phyloP scores from a whole-genome alignment of 2,329 filamentous ascomycete genomes.

The Polychaeton citri region DNA sequence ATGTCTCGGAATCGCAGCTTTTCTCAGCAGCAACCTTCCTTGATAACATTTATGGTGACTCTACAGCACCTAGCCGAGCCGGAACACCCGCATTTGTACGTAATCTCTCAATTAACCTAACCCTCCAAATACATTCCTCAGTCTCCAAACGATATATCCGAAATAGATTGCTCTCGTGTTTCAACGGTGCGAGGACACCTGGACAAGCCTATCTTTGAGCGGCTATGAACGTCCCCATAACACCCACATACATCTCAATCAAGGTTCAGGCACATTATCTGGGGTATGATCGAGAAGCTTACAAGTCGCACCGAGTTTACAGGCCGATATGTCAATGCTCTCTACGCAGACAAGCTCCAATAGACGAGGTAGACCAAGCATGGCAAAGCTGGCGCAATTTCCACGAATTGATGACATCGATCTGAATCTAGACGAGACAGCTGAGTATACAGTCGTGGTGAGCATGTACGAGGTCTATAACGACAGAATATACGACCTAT shows the following conservation, averaged over 20 bases:
- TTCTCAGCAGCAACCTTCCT: constrained; percentile 63
- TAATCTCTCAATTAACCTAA: constrained; percentile 10
- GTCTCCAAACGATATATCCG: constrained; percentile 2
- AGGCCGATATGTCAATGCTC: constrained; percentile 25
- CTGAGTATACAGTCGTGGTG: constrained; percentile 76
- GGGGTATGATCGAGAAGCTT: background rate
- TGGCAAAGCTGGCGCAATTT: constrained; percentile 56
- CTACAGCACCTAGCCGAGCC: constrained; percentile 25
- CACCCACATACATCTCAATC: constrained; percentile 9
- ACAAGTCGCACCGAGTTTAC: constrained; percentile 17
- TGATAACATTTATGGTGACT: constrained; percentile 63
- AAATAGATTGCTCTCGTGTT: too few species aligned
- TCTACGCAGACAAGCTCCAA: constrained; percentile 31
- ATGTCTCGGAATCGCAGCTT: constrained; percentile 69
- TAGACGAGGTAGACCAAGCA: constrained; percentile 46
- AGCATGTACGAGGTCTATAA: constrained; percentile 99
- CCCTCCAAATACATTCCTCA: constrained; percentile 17
- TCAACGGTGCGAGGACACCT: too few species aligned
- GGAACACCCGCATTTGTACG: constrained; percentile 35
- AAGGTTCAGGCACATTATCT: constrained; percentile 2
- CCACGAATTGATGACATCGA: constrained; percentile 62
- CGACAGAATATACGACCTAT: constrained; percentile 87
- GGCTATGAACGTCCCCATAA: constrained; percentile 18
- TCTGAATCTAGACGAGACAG: constrained; percentile 51
- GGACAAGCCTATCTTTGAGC: constrained; percentile 16